Percentiles rank a stretch among this genome's conserved stretches.
phyloP scores from a whole-genome alignment of 192 early-diverging fungal species.

The Coemansia umbellata region DNA sequence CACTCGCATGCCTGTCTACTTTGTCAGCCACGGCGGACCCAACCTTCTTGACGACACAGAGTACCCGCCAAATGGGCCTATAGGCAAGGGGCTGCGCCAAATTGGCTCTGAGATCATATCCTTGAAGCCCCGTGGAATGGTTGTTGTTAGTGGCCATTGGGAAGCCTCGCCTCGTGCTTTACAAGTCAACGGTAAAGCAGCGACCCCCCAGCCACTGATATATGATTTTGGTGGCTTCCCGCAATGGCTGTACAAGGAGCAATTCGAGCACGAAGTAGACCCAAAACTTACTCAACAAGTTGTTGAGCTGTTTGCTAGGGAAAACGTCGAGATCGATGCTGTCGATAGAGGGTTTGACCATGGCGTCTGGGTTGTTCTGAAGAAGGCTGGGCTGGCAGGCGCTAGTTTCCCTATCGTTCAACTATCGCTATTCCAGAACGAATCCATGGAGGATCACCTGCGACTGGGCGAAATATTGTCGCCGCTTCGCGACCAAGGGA shows the following conservation, averaged over 20 bases:
- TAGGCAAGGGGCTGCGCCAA: constrained; percentile 19
- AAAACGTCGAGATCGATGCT: constrained; percentile 38
- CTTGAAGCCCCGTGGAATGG: constrained; percentile 55
- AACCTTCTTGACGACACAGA: constrained; percentile 28
- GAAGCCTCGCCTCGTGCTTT: constrained; percentile 47
- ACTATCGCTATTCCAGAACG: constrained; percentile 56
- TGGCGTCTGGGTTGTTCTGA: constrained; percentile 66
- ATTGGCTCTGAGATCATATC: constrained; percentile 47
- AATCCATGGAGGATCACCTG: constrained; percentile 55
- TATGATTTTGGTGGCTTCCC: constrained; percentile 72
- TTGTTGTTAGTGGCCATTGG: constrained; percentile 68
- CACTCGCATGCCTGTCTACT: constrained; percentile 26
- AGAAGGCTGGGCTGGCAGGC: constrained; percentile 56
- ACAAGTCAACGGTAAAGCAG: constrained; percentile 34
- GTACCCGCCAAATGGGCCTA: constrained; percentile 17
- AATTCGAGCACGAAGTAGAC: constrained; percentile 56
- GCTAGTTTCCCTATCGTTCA: constrained; percentile 61
- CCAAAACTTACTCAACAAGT: constrained; percentile 54
- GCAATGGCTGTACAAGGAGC: constrained; percentile 53
- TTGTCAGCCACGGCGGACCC: constrained; percentile 46
- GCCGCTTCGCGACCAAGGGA: constrained; percentile 54
- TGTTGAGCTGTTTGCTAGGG: constrained; percentile 49
- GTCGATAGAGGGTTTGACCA: constrained; percentile 64
- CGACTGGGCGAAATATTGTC: constrained; percentile 53
- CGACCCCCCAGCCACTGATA: constrained; percentile 41